Base-by-base conservation (phyloP, 495 filamentous ascomycete genomes). In the Penicillium cosmopolitanum region DNA sequence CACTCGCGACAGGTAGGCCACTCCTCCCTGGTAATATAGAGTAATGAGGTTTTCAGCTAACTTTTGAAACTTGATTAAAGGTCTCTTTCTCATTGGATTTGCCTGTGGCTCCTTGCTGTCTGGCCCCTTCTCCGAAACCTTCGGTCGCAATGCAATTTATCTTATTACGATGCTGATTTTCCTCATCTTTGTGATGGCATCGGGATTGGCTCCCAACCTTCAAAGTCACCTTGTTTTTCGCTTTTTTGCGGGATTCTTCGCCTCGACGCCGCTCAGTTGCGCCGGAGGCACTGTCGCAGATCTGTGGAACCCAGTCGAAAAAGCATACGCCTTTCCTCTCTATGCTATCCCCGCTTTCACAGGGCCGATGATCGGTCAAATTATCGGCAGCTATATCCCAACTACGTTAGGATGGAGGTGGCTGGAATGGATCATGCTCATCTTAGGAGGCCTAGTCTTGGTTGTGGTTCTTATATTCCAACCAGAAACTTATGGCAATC, bases 71-170 rank as follows among this genome's bases (percentile, higher is more conserved):
- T 38, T 12, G 11, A 12, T n/a, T 9, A 12, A 31, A 38, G 36
- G 36, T n/a, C 36, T 46, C 16, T 46, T 55, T 18, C 50, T 66
- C 5, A 66, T 83, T 38, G 85, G 85, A 5, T 88, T 87, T 62
- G 82, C 83, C 0, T 64, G 74, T 16, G 87, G 74, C n/a, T 68
- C 65, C 5, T 51, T 81, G 2, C 60, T 82, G 44, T 73, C 77
- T 21, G 78, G 80, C n/a, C 78, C 80, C 3, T 55, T 82, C 42
- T 77, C 71, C 18, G 87, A 89, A 62, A 87, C 83, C 0, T 71
- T 87, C 34, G 78, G 78, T 11, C 71, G 78, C 8, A 82, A 82
- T 65, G 80, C 82, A 5, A 73, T 85, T 5, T 87, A 88, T 57
- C 79, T 82, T 9, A 51, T 66, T 0, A 75, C 79, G 0, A 64